phyloP scores from a whole-genome alignment of 108 stramenopile species.

The Bacterosira constricta region DNA sequence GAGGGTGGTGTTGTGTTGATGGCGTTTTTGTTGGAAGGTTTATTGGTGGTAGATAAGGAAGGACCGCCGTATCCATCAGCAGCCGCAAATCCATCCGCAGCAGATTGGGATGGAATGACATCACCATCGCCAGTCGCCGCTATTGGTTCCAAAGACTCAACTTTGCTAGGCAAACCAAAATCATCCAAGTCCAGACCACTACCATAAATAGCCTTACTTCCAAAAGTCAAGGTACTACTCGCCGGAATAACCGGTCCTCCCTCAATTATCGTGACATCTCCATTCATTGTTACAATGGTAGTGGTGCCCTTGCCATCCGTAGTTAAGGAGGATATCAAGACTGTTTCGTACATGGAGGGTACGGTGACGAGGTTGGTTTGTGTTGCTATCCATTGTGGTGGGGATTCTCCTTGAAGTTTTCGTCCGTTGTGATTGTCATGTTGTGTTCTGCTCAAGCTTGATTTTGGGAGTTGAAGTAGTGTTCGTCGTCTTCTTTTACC shows the following conservation, averaged over 20 bases:
- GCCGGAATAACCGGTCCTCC: constrained; percentile 25
- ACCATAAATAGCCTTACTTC: constrained; percentile 29
- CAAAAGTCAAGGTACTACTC: constrained; percentile 17
- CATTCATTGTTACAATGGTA: constrained; percentile 20
- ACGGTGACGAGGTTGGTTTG: background rate
- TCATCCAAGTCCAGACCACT: too few species aligned
- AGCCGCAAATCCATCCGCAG: background rate
- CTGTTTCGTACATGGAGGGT: background rate
- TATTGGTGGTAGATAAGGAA: background rate
- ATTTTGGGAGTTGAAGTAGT: too few species aligned
- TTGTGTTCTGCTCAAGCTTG: too few species aligned
- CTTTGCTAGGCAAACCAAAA: too few species aligned
- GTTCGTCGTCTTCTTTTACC: too few species aligned
- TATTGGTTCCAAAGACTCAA: too few species aligned
- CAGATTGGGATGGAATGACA: too few species aligned
- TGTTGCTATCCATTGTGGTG: constrained; percentile 20
- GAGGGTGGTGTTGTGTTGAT: background rate
- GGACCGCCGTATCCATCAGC: background rate
- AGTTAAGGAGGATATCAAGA: constrained; percentile 21
- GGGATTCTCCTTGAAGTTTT: too few species aligned
- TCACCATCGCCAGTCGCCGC: too few species aligned
- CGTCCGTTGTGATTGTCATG: too few species aligned
- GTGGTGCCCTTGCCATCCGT: constrained; percentile 37
- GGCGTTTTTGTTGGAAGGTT: background rate
- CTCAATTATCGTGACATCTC: constrained; percentile 4